Conservation (phyloP, 129 eudicot species). For the Apium graveolens region DNA sequence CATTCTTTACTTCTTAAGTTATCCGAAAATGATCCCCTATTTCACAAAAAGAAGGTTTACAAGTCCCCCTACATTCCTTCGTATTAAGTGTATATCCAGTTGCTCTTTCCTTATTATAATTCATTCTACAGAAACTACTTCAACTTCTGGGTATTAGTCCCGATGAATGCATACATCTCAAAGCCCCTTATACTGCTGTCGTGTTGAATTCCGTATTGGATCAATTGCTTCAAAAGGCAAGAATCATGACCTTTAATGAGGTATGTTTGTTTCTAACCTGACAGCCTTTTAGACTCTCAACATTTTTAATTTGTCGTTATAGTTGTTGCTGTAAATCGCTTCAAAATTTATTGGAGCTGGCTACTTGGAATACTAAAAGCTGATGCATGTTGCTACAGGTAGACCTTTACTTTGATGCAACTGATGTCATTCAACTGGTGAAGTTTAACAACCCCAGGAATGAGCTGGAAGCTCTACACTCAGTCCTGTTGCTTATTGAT, state of each 20-base stretch:
- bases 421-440: slow-evolving; percentile 25
- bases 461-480: slow-evolving; percentile 73
- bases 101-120: background rate
- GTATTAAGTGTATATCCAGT: background rate
- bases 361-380: slow-evolving; percentile 12
- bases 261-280: slow-evolving; percentile 22
- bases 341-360: no score
- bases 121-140: slow-evolving; percentile 39
- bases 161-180: slow-evolving; percentile 22
- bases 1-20: slow-evolving; percentile 42
- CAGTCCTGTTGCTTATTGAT: slow-evolving; percentile 36
- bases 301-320: no score
- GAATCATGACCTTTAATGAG: slow-evolving; percentile 59
- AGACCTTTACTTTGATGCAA: slow-evolving; percentile 65
- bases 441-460: slow-evolving; percentile 50
- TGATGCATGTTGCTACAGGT: slow-evolving; percentile 34
- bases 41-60: slow-evolving; percentile 60
- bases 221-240: slow-evolving; percentile 47
- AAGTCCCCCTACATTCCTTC: slow-evolving; percentile 4
- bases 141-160: slow-evolving; percentile 39
- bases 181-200: slow-evolving; percentile 23
- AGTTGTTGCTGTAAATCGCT: background rate
- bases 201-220: slow-evolving; percentile 34
- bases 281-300: background rate
- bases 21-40: slow-evolving; percentile 46